Evolutionary conservation across 139 green algal species (phyloP).

Genomic region (Micractinium sp.): DNA sequence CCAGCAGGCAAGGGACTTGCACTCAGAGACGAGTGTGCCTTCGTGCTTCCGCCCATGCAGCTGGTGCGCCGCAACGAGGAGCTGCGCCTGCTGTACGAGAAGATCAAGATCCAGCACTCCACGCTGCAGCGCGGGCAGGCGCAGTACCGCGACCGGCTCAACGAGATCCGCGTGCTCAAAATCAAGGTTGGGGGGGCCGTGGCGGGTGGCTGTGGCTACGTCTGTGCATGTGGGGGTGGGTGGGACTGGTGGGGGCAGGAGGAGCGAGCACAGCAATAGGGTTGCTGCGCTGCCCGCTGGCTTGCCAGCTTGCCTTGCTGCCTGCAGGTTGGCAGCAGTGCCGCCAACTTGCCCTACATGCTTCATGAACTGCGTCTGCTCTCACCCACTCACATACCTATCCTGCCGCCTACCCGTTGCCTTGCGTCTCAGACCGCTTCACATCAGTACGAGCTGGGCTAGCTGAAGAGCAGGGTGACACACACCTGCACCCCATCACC

Average conservation of each 20-base stretch:
- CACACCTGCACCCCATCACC: neutral
- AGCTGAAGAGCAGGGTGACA: neutral
- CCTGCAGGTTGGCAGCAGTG: too few relatives aligned
- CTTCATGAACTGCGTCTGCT: neutral
- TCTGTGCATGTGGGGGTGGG: neutral
- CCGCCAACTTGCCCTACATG: neutral
- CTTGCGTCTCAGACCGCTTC: too few relatives aligned
- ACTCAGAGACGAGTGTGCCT: too few relatives aligned
- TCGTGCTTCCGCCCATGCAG: neutral
- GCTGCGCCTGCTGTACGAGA: conserved; percentile 93
- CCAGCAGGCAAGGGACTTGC: too few relatives aligned
- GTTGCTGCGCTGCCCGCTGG: too few relatives aligned
- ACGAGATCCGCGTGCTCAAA: conserved; percentile 90
- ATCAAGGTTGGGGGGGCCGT: conserved; percentile 62
- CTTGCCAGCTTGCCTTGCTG: too few relatives aligned
- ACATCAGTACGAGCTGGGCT: too few relatives aligned
- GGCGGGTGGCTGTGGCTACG: too few relatives aligned
- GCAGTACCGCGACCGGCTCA: conserved; percentile 89
- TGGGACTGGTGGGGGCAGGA: neutral
- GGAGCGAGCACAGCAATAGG: neutral
- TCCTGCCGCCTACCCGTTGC: too few relatives aligned
- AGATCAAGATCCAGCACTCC: conserved; percentile 93
- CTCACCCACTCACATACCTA: too few relatives aligned
- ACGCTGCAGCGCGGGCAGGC: conserved; percentile 86
- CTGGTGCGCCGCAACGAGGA: conserved; percentile 93